phyloP scores from a whole-genome alignment of 2,329 filamentous ascomycete genomes.

The Fusarium euwallaceae region DNA sequence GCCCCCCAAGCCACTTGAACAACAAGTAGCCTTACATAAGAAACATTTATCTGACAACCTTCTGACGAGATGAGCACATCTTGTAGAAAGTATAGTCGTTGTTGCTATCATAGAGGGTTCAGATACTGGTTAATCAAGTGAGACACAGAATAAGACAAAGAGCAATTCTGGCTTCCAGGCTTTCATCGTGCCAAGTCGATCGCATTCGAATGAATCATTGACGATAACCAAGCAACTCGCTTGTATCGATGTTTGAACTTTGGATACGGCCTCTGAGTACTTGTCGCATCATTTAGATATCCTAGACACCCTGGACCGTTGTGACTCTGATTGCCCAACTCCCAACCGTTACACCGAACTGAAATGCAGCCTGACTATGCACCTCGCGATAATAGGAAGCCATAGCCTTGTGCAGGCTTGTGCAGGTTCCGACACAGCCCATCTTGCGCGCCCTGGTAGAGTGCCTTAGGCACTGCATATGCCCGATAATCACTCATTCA shows the following conservation, averaged over 20 bases:
- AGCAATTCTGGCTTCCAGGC: not conserved
- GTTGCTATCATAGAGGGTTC: not conserved
- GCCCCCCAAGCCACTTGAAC: not conserved
- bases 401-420: conserved; percentile 1
- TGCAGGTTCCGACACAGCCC: not conserved
- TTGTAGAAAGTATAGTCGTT: not conserved
- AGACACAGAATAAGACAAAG: not conserved
- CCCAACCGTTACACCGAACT: not conserved
- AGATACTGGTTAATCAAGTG: not conserved
- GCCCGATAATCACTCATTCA: conserved; percentile 11
- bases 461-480: conserved; percentile 10
- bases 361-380: conserved; percentile 3
- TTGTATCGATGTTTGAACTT: not conserved
- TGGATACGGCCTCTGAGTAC: not conserved
- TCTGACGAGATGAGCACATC: not conserved
- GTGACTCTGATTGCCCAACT: not conserved
- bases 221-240: not conserved
- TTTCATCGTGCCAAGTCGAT: not conserved
- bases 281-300: not conserved
- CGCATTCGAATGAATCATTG: not conserved
- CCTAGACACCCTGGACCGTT: not conserved
- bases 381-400: not conserved
- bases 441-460: conserved; percentile 6
- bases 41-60: not conserved
- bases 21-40: not conserved